Percentiles rank a stretch among this genome's conserved stretches.
Conservation (phyloP, 2,329 filamentous ascomycete genomes). For the Stromatinia cepivora region DNA sequence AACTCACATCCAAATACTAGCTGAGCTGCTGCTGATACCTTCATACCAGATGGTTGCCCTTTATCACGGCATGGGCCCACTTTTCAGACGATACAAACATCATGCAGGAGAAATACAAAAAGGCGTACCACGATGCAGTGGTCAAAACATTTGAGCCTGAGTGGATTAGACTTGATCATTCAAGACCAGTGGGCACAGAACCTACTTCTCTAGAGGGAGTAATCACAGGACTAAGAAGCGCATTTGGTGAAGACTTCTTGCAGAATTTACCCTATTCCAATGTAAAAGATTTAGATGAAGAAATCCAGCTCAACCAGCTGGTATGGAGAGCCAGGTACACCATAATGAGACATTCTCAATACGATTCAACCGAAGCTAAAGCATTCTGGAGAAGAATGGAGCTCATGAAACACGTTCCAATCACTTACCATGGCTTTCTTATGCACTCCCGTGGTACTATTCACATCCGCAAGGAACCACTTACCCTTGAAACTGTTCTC, state of each 20-base stretch:
- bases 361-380: conserved; percentile 17
- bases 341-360: conserved; percentile 18
- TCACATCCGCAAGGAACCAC: not conserved
- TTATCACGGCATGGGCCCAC: conserved; percentile 17
- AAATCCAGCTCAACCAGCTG: conserved; percentile 1
- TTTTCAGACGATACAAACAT: not conserved
- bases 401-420: conserved; percentile 15
- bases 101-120: conserved; percentile 13
- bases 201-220: conserved; percentile 1
- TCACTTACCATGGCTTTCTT: conserved; percentile 21
- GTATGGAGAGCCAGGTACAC: conserved; percentile 15
- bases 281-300: not conserved
- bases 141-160: conserved; percentile 8
- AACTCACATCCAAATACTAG: not conserved
- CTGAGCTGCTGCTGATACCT: not conserved
- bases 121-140: not conserved
- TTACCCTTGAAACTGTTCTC: conserved; percentile 12
- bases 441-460: conserved; percentile 21
- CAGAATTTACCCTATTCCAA: not conserved
- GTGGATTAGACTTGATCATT: conserved; percentile 5
- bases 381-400: conserved; percentile 22
- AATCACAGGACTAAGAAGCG: not conserved
- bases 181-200: not conserved
- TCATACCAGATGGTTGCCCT: conserved; percentile 14
- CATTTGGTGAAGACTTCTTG: conserved; percentile 7